Base-by-base conservation (phyloP, 345 rosid genomes). In the Turritis glabra region DNA sequence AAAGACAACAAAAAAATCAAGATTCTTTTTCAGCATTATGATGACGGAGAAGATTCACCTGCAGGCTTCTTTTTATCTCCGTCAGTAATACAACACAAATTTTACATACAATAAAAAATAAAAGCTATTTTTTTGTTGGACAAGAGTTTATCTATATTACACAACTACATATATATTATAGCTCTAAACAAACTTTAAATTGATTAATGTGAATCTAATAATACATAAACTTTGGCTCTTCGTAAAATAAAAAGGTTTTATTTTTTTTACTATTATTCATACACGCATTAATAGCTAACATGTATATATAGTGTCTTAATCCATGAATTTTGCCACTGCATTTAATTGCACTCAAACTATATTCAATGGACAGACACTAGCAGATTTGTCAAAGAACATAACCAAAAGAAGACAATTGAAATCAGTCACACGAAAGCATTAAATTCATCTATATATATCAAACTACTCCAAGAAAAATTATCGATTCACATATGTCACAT, bases 11-110 rank as follows among this genome's bases (percentile, higher is more conserved):
- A 41, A 12, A 7, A 43, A 62, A 46, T 53, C 50, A 75, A 77
- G 32, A 80, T 67, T 80, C 83, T 80, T 76, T 74, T 61, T 72
- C 74, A 62, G 72, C 71, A 68, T 84, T 51, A 78, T 81, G 79
- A 79, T 81, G 79, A 64, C 44, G 35, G 25, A 37, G 76, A 75
- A 80, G 43, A 60, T 70, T 76, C 87, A 86, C 65, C 14, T 54
- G 44, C 83, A 75, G 74, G 50, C 48, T 44, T 77, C 74, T 82
- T 46, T 40, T 78, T 72, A 50, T 52, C 65, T 80, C 65, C 46
- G 15, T 74, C 54, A 79, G 67, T 69, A 52, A 67, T 56, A 47
- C 61, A 56, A 64, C 37, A 79, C 7, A 59, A 23, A 27, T 46
- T 69, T 61, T 58, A 46, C 51, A 21, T 51, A 61, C 21, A 2